phyloP scores from a whole-genome alignment of 805 yeast species.

The Cyberlindnera lachancei region DNA sequence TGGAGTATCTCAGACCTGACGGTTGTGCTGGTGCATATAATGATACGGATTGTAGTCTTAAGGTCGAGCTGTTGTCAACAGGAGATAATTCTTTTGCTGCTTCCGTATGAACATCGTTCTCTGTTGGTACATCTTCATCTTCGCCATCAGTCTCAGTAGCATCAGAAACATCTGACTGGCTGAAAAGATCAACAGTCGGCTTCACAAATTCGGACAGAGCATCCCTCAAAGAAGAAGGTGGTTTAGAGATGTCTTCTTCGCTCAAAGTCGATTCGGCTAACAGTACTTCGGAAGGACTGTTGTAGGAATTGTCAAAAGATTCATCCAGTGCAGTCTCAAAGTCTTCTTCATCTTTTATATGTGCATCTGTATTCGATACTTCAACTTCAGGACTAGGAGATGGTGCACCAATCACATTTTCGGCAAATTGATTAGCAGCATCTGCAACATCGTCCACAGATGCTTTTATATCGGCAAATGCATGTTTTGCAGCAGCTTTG shows the following conservation, averaged over 20 bases:
- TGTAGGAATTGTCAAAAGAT: constrained; percentile 7
- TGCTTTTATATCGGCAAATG: background rate
- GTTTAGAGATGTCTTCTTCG: background rate
- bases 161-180: too few species aligned
- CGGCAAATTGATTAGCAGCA: background rate
- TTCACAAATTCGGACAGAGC: constrained; percentile 1
- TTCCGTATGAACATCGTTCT: too few species aligned
- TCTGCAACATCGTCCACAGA: background rate
- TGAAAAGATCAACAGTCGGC: constrained; percentile 1
- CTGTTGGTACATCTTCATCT: too few species aligned
- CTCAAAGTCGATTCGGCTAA: background rate
- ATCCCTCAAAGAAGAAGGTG: background rate
- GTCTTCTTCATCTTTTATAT: constrained; percentile 4
- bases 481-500: too few species aligned
- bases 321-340: constrained; percentile 13
- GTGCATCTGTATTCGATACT: background rate
- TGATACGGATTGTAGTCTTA: background rate
- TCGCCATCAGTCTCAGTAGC: too few species aligned
- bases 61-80: too few species aligned
- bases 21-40: constrained; percentile 2
- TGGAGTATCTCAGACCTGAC: constrained; percentile 2
- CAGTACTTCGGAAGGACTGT: constrained; percentile 5
- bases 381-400: constrained; percentile 1
- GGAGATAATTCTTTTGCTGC: too few species aligned
- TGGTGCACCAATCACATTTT: constrained; percentile 1